Conservation (phyloP, 2,329 filamentous ascomycete species). For the Blumeria hordei region DNA sequence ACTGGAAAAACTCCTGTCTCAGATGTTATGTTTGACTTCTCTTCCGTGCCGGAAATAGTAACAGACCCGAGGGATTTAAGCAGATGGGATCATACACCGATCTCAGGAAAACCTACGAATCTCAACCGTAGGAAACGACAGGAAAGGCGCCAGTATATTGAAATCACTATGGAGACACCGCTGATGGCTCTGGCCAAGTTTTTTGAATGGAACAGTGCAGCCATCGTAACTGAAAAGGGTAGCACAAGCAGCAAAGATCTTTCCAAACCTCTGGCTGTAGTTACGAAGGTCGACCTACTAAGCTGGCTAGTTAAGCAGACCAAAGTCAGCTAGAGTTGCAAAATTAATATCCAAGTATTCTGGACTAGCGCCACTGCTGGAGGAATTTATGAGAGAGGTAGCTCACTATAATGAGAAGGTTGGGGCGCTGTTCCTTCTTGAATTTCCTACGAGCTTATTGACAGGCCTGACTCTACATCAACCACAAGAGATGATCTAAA, state of each 20-base stretch:
- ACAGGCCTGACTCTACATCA: too few species aligned
- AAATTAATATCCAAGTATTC: too few species aligned
- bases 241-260: conserved; percentile 22
- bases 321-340: conserved; percentile 8
- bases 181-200: conserved; percentile 69
- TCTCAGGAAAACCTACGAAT: conserved; percentile 10
- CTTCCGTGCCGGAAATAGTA: conserved; percentile 63
- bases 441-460: too few species aligned
- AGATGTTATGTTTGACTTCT: conserved; percentile 94
- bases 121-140: conserved; percentile 18
- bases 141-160: conserved; percentile 52
- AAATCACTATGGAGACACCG: conserved; percentile 80
- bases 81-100: conserved; percentile 12
- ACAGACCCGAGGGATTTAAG: conserved; percentile 57
- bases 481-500: too few species aligned
- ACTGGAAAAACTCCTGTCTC: conserved; percentile 48
- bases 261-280: conserved; percentile 64
- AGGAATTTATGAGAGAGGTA: too few species aligned
- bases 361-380: too few species aligned
- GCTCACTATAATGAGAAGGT: too few species aligned
- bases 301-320: conserved; percentile 65
- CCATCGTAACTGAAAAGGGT: conserved; percentile 65
- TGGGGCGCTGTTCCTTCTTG: too few species aligned
- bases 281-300: conserved; percentile 88
- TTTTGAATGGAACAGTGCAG: conserved; percentile 94